Evolutionary conservation across 1,284 basidiomycete species (phyloP), one percentile per base, ranked within the genome.

Genomic region (Moesziomyces sp.): DNA sequence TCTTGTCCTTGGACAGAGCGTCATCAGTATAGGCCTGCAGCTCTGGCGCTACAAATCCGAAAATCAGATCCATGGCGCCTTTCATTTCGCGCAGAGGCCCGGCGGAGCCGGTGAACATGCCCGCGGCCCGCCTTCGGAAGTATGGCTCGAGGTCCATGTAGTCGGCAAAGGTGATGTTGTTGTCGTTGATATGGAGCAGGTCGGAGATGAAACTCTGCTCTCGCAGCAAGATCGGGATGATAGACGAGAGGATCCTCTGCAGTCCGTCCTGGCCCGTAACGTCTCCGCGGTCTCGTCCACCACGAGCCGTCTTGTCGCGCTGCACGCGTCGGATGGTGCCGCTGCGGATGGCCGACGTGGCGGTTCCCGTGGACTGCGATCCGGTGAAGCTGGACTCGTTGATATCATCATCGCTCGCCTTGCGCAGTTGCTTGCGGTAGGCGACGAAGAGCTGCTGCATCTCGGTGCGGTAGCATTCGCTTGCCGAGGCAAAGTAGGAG

Each of bases 131-230:
- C 42, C 95, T 88, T 24, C 93, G 88, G 87, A 97, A 98, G 85
- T 97, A 98, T 58, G 91, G 92, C 83, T 98, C 96, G 66, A 99
- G 86, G 50, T 91, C 90, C 89, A 94, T 93, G 79, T 97, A 95
- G 85, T 98, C 96, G 10, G 96, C 96, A 85, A 94, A 99, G 0
- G 96, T 97, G 58, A 84, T 67, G 24, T 90, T 90, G 46, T 90
- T 89, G 79, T 96, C 93, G 63, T 85, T 84, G 81, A 97, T 92
- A 82, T 96, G 94, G 46, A 99, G 86, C 83, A 98, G 94, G 76
- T 95, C 92, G 10, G 91, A 89, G 68, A 98, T 90, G 85, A 98
- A 98, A 18, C 90, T 90, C 80, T 92, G 90, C 85, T 99, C 96
- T 11, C 88, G 88, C 61, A 91, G 89, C 16, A 98, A 87, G 54